These are phyloP conservation scores for Elsinoe ampelina DNA, from an alignment of 2,329 filamentous ascomycete species.

Conservation along the genomic window DNA sequence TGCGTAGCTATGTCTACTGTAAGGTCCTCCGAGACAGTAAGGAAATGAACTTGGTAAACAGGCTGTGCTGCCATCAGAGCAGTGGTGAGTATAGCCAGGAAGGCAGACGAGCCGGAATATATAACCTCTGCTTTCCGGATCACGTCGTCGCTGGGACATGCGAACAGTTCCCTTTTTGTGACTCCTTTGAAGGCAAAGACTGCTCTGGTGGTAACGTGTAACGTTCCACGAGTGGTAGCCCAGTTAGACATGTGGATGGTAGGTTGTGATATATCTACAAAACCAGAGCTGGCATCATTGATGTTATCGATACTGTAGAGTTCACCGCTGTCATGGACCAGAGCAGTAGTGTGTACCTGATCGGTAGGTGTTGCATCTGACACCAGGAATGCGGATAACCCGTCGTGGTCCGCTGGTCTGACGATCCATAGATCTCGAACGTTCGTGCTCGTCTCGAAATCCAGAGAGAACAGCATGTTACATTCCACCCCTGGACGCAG, in stretches of 20 bases:
- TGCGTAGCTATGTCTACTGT: no score
- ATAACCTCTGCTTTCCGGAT: background rate
- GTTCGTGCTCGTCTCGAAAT: conserved; percentile 21
- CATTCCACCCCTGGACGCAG: conserved; percentile 35
- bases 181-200: background rate
- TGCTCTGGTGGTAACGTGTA: background rate
- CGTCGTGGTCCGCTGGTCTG: background rate
- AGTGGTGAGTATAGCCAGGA: background rate
- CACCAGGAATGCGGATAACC: background rate
- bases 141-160: background rate
- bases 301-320: background rate
- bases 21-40: background rate
- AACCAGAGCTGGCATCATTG: background rate
- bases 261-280: background rate
- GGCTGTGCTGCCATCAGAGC: background rate
- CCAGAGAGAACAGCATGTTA: conserved; percentile 18
- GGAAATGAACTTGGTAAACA: background rate
- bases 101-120: background rate
- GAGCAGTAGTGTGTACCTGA: background rate
- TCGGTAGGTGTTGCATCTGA: background rate
- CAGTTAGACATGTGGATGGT: background rate
- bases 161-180: background rate
- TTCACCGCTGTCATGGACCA: background rate
- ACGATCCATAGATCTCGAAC: conserved; percentile 29
- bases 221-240: background rate